Conservation (phyloP, 192 early-diverging fungal genomes). For the Phycomyces blakesleeanus region DNA sequence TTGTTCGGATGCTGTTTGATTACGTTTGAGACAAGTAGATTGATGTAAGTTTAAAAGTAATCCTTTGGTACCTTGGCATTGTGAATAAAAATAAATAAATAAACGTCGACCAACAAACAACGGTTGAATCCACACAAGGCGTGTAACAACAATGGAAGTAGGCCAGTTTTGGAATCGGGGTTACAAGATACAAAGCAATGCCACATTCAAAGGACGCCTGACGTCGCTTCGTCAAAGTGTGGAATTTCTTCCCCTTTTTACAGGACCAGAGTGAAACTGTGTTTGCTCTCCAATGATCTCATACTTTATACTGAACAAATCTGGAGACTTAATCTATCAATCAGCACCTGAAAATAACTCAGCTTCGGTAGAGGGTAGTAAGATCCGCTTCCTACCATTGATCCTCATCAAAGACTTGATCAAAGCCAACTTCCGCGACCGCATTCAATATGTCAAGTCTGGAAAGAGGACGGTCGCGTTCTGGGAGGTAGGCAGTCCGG, state of each 20-base stretch:
- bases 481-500: slow-evolving; percentile 24
- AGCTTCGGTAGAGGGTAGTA: slow-evolving; percentile 1
- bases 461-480: slow-evolving; percentile 24
- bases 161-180: too few relatives aligned
- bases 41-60: too few relatives aligned
- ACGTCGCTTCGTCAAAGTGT: not conserved
- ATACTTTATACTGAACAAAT: slow-evolving; percentile 26
- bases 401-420: slow-evolving; percentile 33
- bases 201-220: slow-evolving; percentile 2
- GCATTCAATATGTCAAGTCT: slow-evolving; percentile 26
- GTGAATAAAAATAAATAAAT: too few relatives aligned
- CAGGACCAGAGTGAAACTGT: not conserved
- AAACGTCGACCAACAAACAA: too few relatives aligned
- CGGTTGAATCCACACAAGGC: not conserved
- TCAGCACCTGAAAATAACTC: slow-evolving; percentile 3
- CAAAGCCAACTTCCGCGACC: slow-evolving; percentile 18
- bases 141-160: too few relatives aligned
- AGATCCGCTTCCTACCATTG: slow-evolving; percentile 28
- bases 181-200: not conserved
- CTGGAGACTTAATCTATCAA: slow-evolving; percentile 20
- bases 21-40: too few relatives aligned
- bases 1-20: not conserved
- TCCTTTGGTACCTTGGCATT: too few relatives aligned
- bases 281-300: slow-evolving; percentile 15
- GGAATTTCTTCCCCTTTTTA: slow-evolving; percentile 1